phyloP scores from a whole-genome alignment of 176 grass and related monocot genomes.

The Phyllostachys edulis region DNA sequence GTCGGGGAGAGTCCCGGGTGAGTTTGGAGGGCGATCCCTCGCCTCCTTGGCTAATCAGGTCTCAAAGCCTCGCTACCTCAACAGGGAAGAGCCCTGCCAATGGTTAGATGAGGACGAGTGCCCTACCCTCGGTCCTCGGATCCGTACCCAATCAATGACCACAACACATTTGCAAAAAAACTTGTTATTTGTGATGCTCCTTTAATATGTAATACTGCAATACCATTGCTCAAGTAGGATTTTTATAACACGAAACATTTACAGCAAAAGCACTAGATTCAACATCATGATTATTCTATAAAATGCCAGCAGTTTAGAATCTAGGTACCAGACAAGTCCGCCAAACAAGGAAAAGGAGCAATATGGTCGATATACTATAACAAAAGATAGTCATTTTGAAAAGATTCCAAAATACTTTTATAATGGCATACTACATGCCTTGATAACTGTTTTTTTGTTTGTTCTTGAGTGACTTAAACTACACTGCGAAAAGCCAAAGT shows the following conservation, averaged over 20 bases:
- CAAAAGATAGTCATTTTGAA: neutral
- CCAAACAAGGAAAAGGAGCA: neutral
- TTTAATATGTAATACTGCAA: neutral
- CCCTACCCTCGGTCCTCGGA: no score
- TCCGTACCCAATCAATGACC: no score
- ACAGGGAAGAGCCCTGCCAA: no score
- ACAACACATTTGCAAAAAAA: neutral
- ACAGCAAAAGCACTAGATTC: slow-evolving; percentile 4
- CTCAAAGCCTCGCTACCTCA: no score
- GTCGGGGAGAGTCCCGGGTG: no score
- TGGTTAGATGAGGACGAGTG: no score
- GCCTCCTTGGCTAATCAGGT: no score
- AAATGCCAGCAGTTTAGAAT: neutral
- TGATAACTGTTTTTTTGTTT: neutral
- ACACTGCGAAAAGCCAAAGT: neutral
- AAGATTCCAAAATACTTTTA: neutral
- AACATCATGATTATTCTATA: neutral
- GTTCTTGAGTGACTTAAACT: neutral
- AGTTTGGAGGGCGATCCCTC: no score
- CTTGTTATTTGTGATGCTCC: neutral
- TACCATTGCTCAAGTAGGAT: neutral
- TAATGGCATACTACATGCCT: neutral
- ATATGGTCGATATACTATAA: neutral
- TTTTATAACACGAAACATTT: neutral
- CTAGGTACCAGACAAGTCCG: neutral